These are phyloP conservation scores for Diaporthe nobilis DNA, from an alignment of 2,329 filamentous ascomycete genomes.

Conservation along the genomic window DNA sequence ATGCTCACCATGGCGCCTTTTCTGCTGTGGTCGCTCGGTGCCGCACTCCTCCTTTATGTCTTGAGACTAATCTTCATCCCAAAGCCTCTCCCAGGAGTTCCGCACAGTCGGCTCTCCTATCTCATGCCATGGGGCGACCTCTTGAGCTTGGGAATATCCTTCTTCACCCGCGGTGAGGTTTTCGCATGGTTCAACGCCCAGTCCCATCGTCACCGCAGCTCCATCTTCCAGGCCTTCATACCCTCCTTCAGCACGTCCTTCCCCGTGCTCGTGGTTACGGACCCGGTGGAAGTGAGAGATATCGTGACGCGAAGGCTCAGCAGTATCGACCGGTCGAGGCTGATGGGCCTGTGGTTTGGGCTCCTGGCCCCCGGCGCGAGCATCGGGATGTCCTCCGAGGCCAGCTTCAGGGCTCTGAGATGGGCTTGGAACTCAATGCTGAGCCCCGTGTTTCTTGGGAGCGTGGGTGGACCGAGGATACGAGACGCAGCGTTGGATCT, in stretches of 20 bases:
- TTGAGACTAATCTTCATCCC: background rate
- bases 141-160: background rate
- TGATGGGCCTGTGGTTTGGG: constrained; percentile 22
- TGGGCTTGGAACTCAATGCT: constrained; percentile 14
- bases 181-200: constrained; percentile 8
- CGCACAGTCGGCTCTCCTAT: constrained; percentile 2
- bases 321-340: constrained; percentile 15
- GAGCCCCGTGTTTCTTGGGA: background rate
- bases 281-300: background rate
- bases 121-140: constrained; percentile 21
- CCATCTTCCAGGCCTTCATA: constrained; percentile 12
- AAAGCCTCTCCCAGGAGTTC: background rate
- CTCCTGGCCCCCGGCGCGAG: constrained; percentile 12
- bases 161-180: constrained; percentile 2
- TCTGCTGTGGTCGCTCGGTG: background rate
- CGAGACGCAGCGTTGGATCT: background rate
- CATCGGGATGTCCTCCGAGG: background rate
- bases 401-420: constrained; percentile 10
- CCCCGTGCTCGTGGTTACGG: constrained; percentile 11
- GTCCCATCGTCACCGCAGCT: background rate
- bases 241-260: constrained; percentile 4
- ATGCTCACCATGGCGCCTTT: background rate
- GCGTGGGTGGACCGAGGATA: constrained; percentile 10
- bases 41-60: background rate
- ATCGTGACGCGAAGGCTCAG: constrained; percentile 13